A percentile compares a stretch with the other conserved stretches of the same genome.
phyloP scores from a whole-genome alignment of 495 filamentous ascomycete genomes.

The Aspergillus mulundensis region DNA sequence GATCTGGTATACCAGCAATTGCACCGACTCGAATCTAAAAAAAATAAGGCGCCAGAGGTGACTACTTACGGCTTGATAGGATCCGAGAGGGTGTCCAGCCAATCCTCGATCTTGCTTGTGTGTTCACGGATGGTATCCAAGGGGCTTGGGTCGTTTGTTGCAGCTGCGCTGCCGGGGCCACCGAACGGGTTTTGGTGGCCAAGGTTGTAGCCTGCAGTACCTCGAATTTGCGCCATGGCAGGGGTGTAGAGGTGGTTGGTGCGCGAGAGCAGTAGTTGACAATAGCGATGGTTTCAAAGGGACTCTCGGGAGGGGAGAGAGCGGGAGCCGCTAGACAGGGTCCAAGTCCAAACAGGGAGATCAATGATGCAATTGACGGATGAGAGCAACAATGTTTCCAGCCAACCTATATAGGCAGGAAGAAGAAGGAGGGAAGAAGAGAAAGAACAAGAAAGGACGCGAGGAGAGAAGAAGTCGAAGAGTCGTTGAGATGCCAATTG shows the following conservation, averaged over 20 bases:
- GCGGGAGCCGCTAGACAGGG: neutral
- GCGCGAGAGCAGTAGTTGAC: neutral
- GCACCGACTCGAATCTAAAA: slow-evolving; percentile 3
- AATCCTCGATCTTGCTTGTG: slow-evolving; percentile 96
- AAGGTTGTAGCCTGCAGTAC: slow-evolving; percentile 93
- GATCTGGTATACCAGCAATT: slow-evolving; percentile 10
- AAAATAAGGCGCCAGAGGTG: neutral
- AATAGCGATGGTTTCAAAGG: neutral
- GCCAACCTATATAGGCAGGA: neutral
- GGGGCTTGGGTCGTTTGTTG: slow-evolving; percentile 73
- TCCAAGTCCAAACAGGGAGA: slow-evolving; percentile 11
- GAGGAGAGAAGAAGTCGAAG: slow-evolving; percentile 6
- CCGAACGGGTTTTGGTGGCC: slow-evolving; percentile 73
- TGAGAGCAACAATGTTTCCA: neutral
- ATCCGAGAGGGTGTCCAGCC: slow-evolving; percentile 82
- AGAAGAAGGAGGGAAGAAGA: too few relatives aligned
- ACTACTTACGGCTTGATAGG: slow-evolving; percentile 90
- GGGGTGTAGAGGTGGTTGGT: neutral
- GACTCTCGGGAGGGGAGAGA: neutral
- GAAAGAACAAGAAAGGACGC: slow-evolving; percentile 3
- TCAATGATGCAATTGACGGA: neutral
- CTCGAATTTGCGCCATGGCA: slow-evolving; percentile 91
- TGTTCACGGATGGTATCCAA: slow-evolving; percentile 89
- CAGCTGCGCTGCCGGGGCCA: slow-evolving; percentile 55
- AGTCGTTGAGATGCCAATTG: slow-evolving; percentile 3